Base-by-base conservation (phyloP, 176 grass and related monocot species). In the Dendrocalamus sinicus region DNA sequence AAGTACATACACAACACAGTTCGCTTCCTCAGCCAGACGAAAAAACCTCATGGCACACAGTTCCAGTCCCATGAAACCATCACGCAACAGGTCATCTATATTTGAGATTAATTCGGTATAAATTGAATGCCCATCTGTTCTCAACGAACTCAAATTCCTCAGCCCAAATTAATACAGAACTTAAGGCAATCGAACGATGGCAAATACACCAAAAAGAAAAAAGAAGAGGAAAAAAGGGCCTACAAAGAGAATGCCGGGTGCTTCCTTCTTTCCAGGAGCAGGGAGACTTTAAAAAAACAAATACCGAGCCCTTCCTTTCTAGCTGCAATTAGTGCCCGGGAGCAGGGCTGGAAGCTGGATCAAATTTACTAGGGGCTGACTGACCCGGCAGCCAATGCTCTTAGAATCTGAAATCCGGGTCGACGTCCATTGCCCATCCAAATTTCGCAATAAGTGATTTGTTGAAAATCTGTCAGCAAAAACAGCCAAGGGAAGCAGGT, bases 391-490 rank as follows among this genome's bases (percentile, higher is more conserved):
- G 52, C 90, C 76, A 73, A 70, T 50, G 39, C 64, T 82, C 37
- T 90, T 92, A 99, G 81, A 99, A 96, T 92, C 91, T 96, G 93
- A 94, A 99, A 22, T 84, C 84, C 0, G 96, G 96, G 24, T 94
- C 90, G 9, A 94, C 88, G 19, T 99, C 93, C 96, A 96, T 94
- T 55, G 96, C 91, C 96, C 96, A 99, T 37, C 67, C 41, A 43
- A 96, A 99, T 86, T 99, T 99, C 4, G 92, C 96, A 19, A 96
- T 32, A 54, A 99, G 92, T 1, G 94, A 94, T 77, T 96, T 99
- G 92, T 92, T 96, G 81, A 99, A 98, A 86, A 99, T 99, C 96
- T 99, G 86, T 78, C 40, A 85, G 83, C 32, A 58, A 23, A 81
- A 89, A 73, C 54, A 73, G 13, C 73, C 78, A 84, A 79, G 3